Base-by-base conservation (phyloP, 495 filamentous ascomycete species). In the Neurospora sp. region DNA sequence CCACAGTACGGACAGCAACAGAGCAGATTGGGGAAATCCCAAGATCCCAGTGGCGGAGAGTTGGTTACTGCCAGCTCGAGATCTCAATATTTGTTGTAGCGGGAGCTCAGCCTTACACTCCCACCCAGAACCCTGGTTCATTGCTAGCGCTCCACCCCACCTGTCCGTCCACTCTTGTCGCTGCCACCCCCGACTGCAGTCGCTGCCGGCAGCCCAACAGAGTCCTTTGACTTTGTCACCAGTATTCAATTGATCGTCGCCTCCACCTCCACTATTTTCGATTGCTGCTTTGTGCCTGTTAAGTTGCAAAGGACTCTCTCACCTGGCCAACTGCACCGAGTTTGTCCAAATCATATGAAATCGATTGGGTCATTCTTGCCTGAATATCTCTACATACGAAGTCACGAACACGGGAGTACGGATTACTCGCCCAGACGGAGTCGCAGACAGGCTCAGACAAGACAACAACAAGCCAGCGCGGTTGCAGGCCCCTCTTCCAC, bases 401-500 rank as follows among this genome's bases (percentile, higher is more conserved):
- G 53, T 35, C 53, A 35, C 53, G 22, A 65, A 65, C 53, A 65
- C 53, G 27, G 14, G 53, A 65, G 53, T 35, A 17, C 53, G 53
- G 53, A 65, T 65, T 65, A 61, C 27, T 65, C 53, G 53, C 53
- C 53, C 27, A 37, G 53, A 65, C 53, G 53, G 53, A 65, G 27
- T 65, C 27, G 53, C 27, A 35, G 53, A 14, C 53, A 65, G 27
- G 53, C 27, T 31, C 27, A 31, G 53, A 61, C 53, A 61, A 35
- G 27, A 35, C 53, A 35, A 35, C 53, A 35, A 35, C 53, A 35
- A 65, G 53, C 53, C 53, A 61, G 27, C 53, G 53, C 68, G 70
- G 71, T 68, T 37, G 71, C 53, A 68, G 70, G 48, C 53, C 70
- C 27, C 70, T 61, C 53, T 35, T 65, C 53, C 53, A 65, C 53